phyloP scores from a whole-genome alignment of 805 yeast genomes.

The Geotrichum ghanense region DNA sequence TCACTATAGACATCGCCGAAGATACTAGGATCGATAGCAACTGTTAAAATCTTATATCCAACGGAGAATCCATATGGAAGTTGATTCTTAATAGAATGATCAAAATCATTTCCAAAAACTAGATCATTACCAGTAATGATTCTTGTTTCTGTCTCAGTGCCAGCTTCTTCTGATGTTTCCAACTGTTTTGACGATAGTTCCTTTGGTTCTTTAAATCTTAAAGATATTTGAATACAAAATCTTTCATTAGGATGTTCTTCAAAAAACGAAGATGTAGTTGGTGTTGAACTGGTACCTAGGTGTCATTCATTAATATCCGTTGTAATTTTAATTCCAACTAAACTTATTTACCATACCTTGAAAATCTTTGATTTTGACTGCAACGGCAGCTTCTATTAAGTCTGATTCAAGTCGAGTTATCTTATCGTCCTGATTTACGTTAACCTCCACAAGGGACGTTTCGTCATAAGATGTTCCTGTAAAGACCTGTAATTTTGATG shows the following conservation, averaged over 20 bases:
- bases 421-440: neutral
- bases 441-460: neutral
- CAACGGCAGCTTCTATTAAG: slow-evolving; percentile 13
- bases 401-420: neutral
- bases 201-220: slow-evolving; percentile 32
- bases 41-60: slow-evolving; percentile 45
- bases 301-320: slow-evolving; percentile 11
- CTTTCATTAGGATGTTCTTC: slow-evolving; percentile 18
- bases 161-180: neutral
- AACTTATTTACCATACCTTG: slow-evolving; percentile 24
- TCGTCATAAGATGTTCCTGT: neutral
- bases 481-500: neutral
- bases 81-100: slow-evolving; percentile 42
- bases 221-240: slow-evolving; percentile 29
- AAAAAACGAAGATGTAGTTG: slow-evolving; percentile 19
- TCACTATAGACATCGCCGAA: slow-evolving; percentile 51
- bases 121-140: slow-evolving; percentile 44
- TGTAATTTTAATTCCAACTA: slow-evolving; percentile 16
- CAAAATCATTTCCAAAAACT: slow-evolving; percentile 61
- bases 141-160: slow-evolving; percentile 6
- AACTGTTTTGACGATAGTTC: too few relatives aligned
- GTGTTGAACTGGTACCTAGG: slow-evolving; percentile 8
- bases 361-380: slow-evolving; percentile 36
- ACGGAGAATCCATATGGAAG: slow-evolving; percentile 46
- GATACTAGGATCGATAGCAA: slow-evolving; percentile 52